Evolutionary conservation across 2,329 filamentous ascomycete genomes (phyloP), one percentile per base, ranked within the genome.

Genomic region (Aspergillus costaricaensis): DNA sequence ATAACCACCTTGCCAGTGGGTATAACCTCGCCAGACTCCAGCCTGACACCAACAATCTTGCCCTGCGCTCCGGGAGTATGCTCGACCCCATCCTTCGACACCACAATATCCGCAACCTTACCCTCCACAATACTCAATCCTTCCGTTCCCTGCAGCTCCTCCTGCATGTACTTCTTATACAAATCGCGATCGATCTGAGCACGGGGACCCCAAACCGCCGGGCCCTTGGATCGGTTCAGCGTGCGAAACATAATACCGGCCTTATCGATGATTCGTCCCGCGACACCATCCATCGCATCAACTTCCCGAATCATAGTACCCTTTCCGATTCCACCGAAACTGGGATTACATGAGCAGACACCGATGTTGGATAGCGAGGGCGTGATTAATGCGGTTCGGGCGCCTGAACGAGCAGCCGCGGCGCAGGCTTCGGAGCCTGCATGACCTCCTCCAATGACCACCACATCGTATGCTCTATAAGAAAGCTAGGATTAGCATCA

Each of bases 281-380:
- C 89, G 19, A 99, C 81, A 0, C 95, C 95, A 72, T 98, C 95
- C 61, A 99, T 82, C 0, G 95, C 95, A 79, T 99, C 95, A 32
- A 99, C 89, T 77, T 99, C 95, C 44, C 94, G 88, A 54, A 99
- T 82, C 81, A 99, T 97, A 9, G 91, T 98, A 15, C 95, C 95
- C 75, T 99, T 99, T 48, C 95, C 95, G 68, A 99, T 98, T n/a
- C 95, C 95, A 41, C 95, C 95, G 72, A 99, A 96, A 65, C 92
- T 96, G 1, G 94, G 94, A 74, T 98, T 98, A 80, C 94, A 98
- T 38, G 93, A 97, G 79, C 94, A 98, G 30, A 95, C 91, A 58
- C 94, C 94, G 19, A 98, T 87, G 69, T 97, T 96, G 61, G 93
- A 88, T 60, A 91, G 77, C 62, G 90, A 92, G 2, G 94, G 95